A percentile compares a stretch with the other conserved stretches of the same genome.
Evolutionary conservation across 768 basidiomycete species (phyloP).

Genomic region (Tylopilus sp.): DNA sequence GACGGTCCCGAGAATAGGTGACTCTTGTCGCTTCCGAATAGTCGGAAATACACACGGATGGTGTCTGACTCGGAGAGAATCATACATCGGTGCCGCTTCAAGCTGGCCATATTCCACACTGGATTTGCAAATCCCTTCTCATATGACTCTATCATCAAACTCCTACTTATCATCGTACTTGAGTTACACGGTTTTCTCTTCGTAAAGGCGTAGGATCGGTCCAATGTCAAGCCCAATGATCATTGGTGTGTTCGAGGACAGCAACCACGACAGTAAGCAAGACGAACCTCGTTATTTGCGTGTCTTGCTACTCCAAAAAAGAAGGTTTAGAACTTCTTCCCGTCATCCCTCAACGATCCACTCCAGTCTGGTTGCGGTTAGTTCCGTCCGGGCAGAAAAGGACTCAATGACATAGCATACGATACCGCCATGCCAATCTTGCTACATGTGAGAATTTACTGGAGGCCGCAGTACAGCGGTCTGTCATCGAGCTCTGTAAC

Average conservation of each 20-base stretch:
- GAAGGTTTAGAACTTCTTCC: constrained; percentile 60
- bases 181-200: too few relatives aligned
- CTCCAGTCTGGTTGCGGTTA: constrained; percentile 71
- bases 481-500: not conserved
- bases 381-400: constrained; percentile 41
- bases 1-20: not conserved
- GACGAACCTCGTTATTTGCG: constrained; percentile 63
- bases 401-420: constrained; percentile 64
- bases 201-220: too few relatives aligned
- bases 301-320: constrained; percentile 84
- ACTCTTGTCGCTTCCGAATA: not conserved
- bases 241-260: not conserved
- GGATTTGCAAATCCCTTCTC: too few relatives aligned
- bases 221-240: too few relatives aligned
- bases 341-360: constrained; percentile 82
- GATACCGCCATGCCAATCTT: constrained; percentile 10
- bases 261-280: not conserved
- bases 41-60: not conserved
- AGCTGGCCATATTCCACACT: too few relatives aligned
- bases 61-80: not conserved
- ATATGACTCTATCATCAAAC: too few relatives aligned
- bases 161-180: too few relatives aligned
- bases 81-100: not conserved
- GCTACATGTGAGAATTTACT: constrained; percentile 13
- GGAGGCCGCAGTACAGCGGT: constrained; percentile 2